phyloP scores from a whole-genome alignment of 148 eudicot genomes.

The Persicaria tinctoria region DNA sequence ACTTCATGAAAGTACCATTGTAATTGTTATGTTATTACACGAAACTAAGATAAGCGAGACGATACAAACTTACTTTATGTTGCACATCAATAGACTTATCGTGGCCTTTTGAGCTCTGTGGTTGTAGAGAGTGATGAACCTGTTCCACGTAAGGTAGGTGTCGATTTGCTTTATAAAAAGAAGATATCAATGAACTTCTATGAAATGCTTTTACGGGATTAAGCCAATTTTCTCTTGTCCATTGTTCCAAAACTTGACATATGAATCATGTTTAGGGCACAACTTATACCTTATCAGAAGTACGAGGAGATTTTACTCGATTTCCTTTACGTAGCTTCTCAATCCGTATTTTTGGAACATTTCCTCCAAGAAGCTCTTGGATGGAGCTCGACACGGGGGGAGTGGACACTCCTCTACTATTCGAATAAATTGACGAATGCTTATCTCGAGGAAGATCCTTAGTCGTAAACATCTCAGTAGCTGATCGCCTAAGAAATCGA shows the following conservation, averaged over 20 bases:
- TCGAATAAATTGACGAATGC: constrained; percentile 30
- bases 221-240: no score
- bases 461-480: constrained; percentile 37
- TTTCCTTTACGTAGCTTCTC: constrained; percentile 30
- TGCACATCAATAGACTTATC: neutral
- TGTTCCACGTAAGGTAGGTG: no score
- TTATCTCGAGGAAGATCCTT: constrained; percentile 31
- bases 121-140: neutral
- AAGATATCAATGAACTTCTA: no score
- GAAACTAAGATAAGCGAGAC: neutral
- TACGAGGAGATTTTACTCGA: neutral
- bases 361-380: constrained; percentile 48
- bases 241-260: neutral
- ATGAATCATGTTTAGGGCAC: neutral
- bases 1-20: neutral
- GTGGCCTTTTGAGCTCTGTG: neutral
- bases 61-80: neutral
- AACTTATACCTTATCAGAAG: neutral
- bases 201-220: no score
- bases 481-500: constrained; percentile 35
- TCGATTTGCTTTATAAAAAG: no score
- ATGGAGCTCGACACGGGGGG: constrained; percentile 30
- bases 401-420: constrained; percentile 10
- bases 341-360: constrained; percentile 25
- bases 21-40: neutral